phyloP scores from a whole-genome alignment of 805 yeast species.

The Nakazawaea laoshanensis region DNA sequence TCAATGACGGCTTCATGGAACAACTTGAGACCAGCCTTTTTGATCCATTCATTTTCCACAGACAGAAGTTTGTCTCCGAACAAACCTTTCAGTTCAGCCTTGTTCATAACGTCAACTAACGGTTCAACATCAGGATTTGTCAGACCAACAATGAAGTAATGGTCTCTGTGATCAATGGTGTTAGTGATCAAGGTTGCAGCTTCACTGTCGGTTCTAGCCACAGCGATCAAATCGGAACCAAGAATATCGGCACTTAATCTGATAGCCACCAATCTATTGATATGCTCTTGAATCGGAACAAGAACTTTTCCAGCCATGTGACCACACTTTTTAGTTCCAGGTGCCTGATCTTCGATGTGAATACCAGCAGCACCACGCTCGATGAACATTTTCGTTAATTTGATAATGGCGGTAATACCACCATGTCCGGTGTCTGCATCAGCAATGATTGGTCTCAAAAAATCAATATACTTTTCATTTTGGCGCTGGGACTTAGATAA shows the following conservation, averaged over 20 bases:
- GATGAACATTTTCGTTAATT: slow-evolving; percentile 89
- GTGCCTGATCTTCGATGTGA: slow-evolving; percentile 98
- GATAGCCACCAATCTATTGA: slow-evolving; percentile 87
- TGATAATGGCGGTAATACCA: slow-evolving; percentile 93
- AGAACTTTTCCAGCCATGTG: slow-evolving; percentile 99
- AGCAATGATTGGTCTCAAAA: slow-evolving; percentile 89
- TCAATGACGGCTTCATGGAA: slow-evolving; percentile 90
- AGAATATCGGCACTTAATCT: slow-evolving; percentile 93
- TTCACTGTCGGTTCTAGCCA: slow-evolving; percentile 96
- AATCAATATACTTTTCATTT: slow-evolving; percentile 70
- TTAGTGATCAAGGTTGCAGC: slow-evolving; percentile 94
- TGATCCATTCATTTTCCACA: slow-evolving; percentile 77
- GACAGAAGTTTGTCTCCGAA: slow-evolving; percentile 62
- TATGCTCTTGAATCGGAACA: slow-evolving; percentile 96
- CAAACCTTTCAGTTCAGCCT: slow-evolving; percentile 71
- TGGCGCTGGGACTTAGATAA: slow-evolving; percentile 57
- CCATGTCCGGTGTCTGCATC: slow-evolving; percentile 99
- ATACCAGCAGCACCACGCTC: slow-evolving; percentile 99
- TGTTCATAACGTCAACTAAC: slow-evolving; percentile 68
- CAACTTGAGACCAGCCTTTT: slow-evolving; percentile 74
- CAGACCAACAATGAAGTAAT: slow-evolving; percentile 82
- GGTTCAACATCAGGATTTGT: slow-evolving; percentile 78
- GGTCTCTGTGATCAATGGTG: slow-evolving; percentile 91
- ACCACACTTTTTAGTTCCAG: slow-evolving; percentile 98
- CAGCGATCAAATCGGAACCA: slow-evolving; percentile 77